These are phyloP conservation scores for Globisporangium alternatum DNA, from an alignment of 352 stramenopile species.

Conservation along the genomic window DNA sequence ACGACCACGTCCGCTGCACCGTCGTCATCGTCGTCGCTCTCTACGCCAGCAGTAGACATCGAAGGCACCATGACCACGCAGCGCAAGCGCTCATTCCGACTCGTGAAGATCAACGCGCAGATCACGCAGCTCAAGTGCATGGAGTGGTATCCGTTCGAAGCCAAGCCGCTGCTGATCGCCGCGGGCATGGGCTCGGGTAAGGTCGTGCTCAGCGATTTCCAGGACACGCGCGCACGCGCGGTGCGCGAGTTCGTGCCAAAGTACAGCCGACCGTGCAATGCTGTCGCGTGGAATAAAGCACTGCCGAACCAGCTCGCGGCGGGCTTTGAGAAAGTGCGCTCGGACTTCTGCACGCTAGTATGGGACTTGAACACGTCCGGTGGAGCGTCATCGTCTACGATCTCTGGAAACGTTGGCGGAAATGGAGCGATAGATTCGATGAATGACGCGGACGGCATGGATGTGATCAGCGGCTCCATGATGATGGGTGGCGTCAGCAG, in stretches of 20 bases:
- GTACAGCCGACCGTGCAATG: conserved; percentile 80
- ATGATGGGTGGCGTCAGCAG: conserved; percentile 11
- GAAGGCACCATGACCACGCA: conserved; percentile 47
- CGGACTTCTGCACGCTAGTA: conserved; percentile 81
- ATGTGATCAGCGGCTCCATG: conserved; percentile 20
- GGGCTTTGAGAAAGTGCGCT: conserved; percentile 86
- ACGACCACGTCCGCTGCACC: conserved; percentile 18
- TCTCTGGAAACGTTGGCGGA: conserved; percentile 19
- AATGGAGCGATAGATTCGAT: conserved; percentile 26
- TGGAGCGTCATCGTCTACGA: conserved; percentile 14
- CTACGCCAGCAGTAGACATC: background rate
- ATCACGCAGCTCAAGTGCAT: conserved; percentile 80
- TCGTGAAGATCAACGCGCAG: conserved; percentile 78
- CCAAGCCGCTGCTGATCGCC: conserved; percentile 72
- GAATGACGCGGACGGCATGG: conserved; percentile 25
- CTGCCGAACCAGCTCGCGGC: conserved; percentile 74
- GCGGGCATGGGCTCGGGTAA: conserved; percentile 75
- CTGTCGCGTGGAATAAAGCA: conserved; percentile 78
- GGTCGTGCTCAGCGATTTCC: conserved; percentile 80
- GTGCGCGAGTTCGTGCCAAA: conserved; percentile 78
- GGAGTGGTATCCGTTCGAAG: conserved; percentile 78
- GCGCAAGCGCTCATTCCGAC: conserved; percentile 79
- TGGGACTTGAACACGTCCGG: conserved; percentile 74
- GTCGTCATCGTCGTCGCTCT: background rate
- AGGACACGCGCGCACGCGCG: conserved; percentile 55